Base-by-base conservation (phyloP, 78 protist species). In the Polysphondylium violaceum region DNA sequence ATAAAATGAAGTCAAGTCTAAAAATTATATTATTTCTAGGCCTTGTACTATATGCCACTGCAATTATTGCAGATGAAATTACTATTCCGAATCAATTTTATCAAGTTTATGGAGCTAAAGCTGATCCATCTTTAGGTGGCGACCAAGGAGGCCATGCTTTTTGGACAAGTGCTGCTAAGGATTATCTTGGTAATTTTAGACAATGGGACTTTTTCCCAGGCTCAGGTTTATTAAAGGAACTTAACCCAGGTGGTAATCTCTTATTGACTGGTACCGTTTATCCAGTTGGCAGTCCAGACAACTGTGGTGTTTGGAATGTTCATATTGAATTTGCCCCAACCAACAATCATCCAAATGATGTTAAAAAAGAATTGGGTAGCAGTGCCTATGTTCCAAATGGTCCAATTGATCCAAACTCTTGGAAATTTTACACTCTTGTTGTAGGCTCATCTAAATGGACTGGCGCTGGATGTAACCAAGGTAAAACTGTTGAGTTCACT, bases 391-490 rank as follows among this genome's bases (percentile, higher is more conserved):
- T 65, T 12, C 88, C 88, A 44, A 1, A 47, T 1, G 88, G 88
- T 50, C 76, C 76, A 63, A 23, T 78, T 71, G 76, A 78, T 40
- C 88, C 88, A 78, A 12, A 12, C 53, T 40, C 76, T 44, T 78
- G 88, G 88, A 41, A 36, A 23, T 78, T 14, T 50, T 78, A 67
- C 44, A n/a, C 67, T 21, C 27, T 78, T 31, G 51, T 44, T 38
- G 17, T 25, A 16, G 74, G 61, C 14, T n/a, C n/a, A n/a, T n/a
- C n/a, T n/a, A 29, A 33, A 67, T 65, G 72, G 59, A 67, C 33
- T 40, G 74, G 74, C 38, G 8, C 56, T 23, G 74, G 74, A 23
- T 65, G 55, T 65, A 33, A 60, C 31, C 2, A 31, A 6, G 23
- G 74, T 19, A 4, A 75, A 4, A 41, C 11, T 78, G 44, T 41